Evolutionary conservation across 345 rosid species (phyloP).

Genomic region (Salix brachista): DNA sequence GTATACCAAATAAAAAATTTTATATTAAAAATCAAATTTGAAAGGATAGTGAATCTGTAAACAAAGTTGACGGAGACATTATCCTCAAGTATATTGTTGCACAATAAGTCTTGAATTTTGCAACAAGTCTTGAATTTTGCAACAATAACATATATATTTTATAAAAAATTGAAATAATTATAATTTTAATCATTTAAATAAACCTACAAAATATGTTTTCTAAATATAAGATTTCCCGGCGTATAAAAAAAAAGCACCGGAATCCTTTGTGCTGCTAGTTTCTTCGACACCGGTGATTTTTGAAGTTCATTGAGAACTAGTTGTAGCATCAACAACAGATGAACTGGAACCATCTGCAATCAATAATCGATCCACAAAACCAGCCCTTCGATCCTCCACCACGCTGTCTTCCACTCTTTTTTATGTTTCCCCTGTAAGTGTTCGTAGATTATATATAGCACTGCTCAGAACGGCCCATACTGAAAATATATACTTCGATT

Average conservation of each 20-base stretch:
- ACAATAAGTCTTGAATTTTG: too few species aligned
- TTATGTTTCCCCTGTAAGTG: conserved; percentile 47
- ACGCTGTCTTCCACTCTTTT: conserved; percentile 41
- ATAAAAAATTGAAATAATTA: too few species aligned
- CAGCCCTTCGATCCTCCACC: conserved; percentile 66
- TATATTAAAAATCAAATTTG: background rate
- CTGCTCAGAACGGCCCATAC: background rate
- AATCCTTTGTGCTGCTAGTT: conserved; percentile 26
- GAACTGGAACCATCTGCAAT: conserved; percentile 40
- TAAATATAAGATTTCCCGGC: too few species aligned
- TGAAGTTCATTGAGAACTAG: conserved; percentile 29
- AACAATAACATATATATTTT: too few species aligned
- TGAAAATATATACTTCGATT: background rate
- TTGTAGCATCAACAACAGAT: conserved; percentile 16
- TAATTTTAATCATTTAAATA: too few species aligned
- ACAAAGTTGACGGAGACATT: background rate
- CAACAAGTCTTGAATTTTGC: too few species aligned
- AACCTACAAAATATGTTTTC: too few species aligned
- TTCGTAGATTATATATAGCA: background rate
- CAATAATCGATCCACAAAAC: conserved; percentile 70
- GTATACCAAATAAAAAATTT: background rate
- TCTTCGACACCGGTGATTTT: conserved; percentile 30
- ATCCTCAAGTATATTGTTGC: background rate
- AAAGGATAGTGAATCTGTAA: background rate
- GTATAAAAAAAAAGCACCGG: conserved; percentile 6